Conservation (phyloP, 768 basidiomycete genomes). For the Pleurotus cornucopiae region DNA sequence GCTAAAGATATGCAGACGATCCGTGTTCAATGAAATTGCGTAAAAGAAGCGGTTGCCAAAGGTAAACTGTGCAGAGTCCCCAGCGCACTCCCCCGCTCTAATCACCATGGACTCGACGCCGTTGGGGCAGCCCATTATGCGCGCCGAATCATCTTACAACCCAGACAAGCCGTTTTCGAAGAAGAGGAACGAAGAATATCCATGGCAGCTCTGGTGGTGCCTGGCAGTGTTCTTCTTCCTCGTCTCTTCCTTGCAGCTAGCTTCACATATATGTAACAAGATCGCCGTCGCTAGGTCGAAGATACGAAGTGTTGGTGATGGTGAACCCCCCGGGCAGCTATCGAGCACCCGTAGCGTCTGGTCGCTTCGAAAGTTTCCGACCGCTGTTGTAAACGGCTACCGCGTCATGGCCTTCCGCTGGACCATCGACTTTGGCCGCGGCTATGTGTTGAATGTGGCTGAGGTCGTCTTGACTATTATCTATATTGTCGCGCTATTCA, state of each 20-base stretch:
- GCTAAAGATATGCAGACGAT: neutral
- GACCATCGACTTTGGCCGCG: conserved; percentile 23
- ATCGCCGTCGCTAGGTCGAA: neutral
- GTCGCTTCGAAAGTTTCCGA: conserved; percentile 10
- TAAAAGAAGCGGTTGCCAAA: too few species aligned
- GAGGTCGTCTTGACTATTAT: conserved; percentile 11
- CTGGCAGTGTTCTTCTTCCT: conserved; percentile 1
- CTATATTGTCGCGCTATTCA: conserved; percentile 4
- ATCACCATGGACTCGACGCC: too few species aligned
- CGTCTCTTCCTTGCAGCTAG: neutral
- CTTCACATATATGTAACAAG: neutral
- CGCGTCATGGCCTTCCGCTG: conserved; percentile 16
- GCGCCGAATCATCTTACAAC: neutral
- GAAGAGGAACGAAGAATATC: conserved; percentile 1
- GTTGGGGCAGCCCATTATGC: too few species aligned
- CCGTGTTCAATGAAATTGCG: too few species aligned
- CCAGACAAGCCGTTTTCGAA: neutral
- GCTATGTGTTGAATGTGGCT: conserved; percentile 28
- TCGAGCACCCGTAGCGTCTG: neutral
- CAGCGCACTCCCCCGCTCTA: too few species aligned
- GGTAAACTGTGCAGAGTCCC: too few species aligned
- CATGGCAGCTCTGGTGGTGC: conserved; percentile 4
- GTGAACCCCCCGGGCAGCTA: neutral
- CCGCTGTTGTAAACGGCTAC: conserved; percentile 12
- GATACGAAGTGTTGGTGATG: neutral